Evolutionary conservation across 805 yeast genomes (phyloP).

Genomic region (Diddensiella transvaalensis): DNA sequence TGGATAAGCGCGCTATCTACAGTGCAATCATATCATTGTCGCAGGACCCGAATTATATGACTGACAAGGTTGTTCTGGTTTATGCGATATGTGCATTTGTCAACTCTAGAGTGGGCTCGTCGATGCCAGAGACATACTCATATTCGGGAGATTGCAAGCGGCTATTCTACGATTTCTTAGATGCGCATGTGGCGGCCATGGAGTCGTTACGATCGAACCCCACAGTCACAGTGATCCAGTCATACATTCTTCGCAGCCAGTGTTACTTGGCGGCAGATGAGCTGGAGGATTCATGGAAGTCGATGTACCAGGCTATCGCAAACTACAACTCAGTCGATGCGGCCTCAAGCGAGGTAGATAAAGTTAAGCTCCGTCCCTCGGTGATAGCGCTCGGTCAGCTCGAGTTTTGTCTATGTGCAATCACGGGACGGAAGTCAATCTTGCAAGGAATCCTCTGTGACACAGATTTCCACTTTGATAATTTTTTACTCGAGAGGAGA

Average conservation of each 20-base stretch:
- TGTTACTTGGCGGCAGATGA: neutral
- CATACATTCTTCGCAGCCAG: neutral
- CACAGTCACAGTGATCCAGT: neutral
- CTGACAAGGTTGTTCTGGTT: neutral
- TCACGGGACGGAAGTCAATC: neutral
- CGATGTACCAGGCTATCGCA: constrained; percentile 4
- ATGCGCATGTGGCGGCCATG: neutral
- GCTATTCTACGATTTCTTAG: neutral
- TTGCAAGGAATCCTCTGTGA: neutral
- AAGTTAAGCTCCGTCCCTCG: neutral
- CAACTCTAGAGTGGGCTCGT: neutral
- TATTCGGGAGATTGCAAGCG: neutral
- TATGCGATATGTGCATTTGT: neutral
- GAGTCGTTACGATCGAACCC: neutral
- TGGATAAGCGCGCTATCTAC: neutral
- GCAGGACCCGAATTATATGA: neutral
- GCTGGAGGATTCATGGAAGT: neutral
- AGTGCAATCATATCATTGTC: neutral
- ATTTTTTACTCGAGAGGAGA: neutral
- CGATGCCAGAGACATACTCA: neutral
- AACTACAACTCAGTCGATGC: neutral
- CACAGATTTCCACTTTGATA: neutral
- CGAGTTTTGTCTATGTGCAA: neutral
- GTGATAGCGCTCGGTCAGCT: neutral
- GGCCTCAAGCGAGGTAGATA: neutral